These are phyloP conservation scores for Phyllostachys edulis DNA, from an alignment of 176 grass and related monocot genomes.

Conservation along the genomic window DNA sequence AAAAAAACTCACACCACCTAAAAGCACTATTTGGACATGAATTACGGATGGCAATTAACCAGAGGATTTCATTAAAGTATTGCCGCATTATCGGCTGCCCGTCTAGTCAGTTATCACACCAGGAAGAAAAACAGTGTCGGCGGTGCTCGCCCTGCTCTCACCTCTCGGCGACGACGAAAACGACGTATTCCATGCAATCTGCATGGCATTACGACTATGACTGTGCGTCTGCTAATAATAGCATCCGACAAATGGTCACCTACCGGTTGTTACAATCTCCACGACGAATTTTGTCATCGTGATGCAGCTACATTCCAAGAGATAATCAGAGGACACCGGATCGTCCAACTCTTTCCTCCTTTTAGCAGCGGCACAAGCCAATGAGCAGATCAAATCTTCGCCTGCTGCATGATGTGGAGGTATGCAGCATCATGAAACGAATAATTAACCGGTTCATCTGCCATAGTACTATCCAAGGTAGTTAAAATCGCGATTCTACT, in stretches of 20 bases:
- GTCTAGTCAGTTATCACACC: neutral
- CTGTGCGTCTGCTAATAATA: conserved; percentile 21
- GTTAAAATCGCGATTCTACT: too few species aligned
- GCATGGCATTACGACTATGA: conserved; percentile 35
- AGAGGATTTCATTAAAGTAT: neutral
- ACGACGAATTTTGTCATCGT: conserved; percentile 5
- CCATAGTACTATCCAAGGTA: too few species aligned
- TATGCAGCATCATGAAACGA: neutral
- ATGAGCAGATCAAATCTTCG: neutral
- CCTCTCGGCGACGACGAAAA: conserved; percentile 10
- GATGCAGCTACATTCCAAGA: conserved; percentile 5
- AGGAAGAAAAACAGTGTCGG: conserved; percentile 17
- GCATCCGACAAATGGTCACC: conserved; percentile 34
- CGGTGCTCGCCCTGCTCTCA: neutral
- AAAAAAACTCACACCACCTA: neutral
- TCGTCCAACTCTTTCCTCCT: neutral
- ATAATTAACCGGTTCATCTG: neutral
- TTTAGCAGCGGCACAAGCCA: neutral
- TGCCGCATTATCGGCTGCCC: neutral
- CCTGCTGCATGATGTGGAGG: neutral
- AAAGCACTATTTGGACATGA: neutral
- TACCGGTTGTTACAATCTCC: conserved; percentile 44
- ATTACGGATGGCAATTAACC: neutral
- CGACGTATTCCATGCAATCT: conserved; percentile 3
- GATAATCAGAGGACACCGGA: neutral